Evolutionary conservation across 345 rosid genomes (phyloP).

Genomic region (Salix udensis): DNA sequence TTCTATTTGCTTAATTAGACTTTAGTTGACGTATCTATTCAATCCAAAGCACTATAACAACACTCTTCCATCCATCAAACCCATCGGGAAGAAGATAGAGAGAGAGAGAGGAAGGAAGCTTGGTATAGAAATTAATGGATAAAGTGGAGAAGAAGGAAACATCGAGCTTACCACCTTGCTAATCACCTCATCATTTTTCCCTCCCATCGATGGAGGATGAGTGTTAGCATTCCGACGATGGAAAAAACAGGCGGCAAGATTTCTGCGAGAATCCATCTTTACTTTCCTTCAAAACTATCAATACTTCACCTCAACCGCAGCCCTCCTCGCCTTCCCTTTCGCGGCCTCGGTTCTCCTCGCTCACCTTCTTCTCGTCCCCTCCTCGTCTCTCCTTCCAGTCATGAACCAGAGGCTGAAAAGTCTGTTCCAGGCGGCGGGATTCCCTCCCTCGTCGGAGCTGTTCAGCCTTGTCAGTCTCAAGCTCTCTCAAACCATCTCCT

Average conservation of each 20-base stretch:
- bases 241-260: constrained; percentile 46
- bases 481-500: constrained; percentile 68
- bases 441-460: constrained; percentile 53
- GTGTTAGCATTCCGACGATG: constrained; percentile 38
- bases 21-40: constrained; percentile 20
- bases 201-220: constrained; percentile 11
- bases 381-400: constrained; percentile 25
- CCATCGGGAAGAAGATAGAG: neutral
- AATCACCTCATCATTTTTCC: neutral
- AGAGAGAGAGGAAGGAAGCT: neutral
- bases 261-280: constrained; percentile 64
- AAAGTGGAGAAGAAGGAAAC: neutral
- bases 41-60: constrained; percentile 3
- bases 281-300: constrained; percentile 60
- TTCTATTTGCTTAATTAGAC: neutral
- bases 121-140: neutral
- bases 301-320: constrained; percentile 49
- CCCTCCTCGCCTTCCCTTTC: constrained; percentile 54
- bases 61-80: neutral
- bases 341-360: constrained; percentile 58
- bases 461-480: constrained; percentile 54
- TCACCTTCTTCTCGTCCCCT: constrained; percentile 33
- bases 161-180: neutral
- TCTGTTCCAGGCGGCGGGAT: constrained; percentile 62
- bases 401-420: constrained; percentile 34